Percentiles rank a stretch among this genome's conserved stretches.
These are phyloP conservation scores for Eucalyptus erythrocorys DNA, from an alignment of 345 rosid genomes.

Conservation along the genomic window DNA sequence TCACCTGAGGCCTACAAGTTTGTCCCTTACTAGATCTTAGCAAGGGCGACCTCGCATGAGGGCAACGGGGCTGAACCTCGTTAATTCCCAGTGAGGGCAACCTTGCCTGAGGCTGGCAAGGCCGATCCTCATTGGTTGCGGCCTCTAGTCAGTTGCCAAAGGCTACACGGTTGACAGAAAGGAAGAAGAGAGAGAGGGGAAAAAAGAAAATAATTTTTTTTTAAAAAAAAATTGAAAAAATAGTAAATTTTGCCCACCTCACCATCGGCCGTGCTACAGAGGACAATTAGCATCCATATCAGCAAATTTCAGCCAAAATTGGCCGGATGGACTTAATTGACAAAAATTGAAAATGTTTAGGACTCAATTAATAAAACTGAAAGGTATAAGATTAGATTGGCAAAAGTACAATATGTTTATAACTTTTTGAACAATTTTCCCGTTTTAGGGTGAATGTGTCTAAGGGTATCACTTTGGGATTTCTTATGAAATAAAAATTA, in stretches of 20 bases:
- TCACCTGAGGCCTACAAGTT: too few species aligned
- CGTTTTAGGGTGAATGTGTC: background rate
- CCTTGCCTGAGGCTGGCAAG: rapidly evolving
- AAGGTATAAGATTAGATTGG: rapidly evolving
- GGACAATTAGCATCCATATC: rapidly evolving
- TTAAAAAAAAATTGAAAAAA: too few species aligned
- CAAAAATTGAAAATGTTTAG: rapidly evolving
- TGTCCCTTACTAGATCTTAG: too few species aligned
- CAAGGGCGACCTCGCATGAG: rapidly evolving
- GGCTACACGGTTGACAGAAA: rapidly evolving
- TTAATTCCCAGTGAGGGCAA: rapidly evolving
- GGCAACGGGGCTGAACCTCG: rapidly evolving
- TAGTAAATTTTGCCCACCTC: too few species aligned
- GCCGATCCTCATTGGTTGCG: rapidly evolving
- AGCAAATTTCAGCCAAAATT: rapidly evolving
- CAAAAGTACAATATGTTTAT: too few species aligned
- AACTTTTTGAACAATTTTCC: too few species aligned
- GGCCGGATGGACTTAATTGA: rapidly evolving
- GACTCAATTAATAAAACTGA: rapidly evolving
- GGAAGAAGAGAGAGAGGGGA: too few species aligned
- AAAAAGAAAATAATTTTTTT: rapidly evolving
- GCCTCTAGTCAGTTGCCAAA: rapidly evolving
- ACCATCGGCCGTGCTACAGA: rapidly evolving
- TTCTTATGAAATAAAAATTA: background rate
- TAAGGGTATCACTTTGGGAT: background rate